Base-by-base conservation (phyloP, 2,329 filamentous ascomycete species). In the Sarocladium kiliense region DNA sequence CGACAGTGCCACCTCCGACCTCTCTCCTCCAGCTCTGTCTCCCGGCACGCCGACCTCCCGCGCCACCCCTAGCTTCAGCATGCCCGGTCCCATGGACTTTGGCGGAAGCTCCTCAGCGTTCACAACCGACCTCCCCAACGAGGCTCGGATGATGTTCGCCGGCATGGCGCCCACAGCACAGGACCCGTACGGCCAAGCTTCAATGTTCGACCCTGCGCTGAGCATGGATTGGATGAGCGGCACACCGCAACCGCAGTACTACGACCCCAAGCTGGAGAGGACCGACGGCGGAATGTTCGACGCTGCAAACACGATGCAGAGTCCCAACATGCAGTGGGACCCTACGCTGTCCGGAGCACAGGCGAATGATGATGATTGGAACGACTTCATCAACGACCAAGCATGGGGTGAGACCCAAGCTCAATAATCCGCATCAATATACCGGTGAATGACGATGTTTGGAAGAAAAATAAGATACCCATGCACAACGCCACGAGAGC, bases 61-160 rank as follows among this genome's bases (percentile, higher is more conserved):
- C 25, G 50, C 58, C 58, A 41, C 64, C 47, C 56, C 64, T 2
- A 56, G 12, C 60, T 65, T n/a, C 62, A 63, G 42, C 60, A 26
- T 37, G 21, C 54, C 59, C 58, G 56, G 56, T 36, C 18, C 58
- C 39, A 50, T 54, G 39, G 58, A 61, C 18, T 55, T 61, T 45
- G 55, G 59, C 36, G 56, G 65, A 1, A 59, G 60, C 26, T 53
- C 45, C 1, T 75, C 74, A 1, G 64, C 63, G 1, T 78, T 77
- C 53, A 77, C 74, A 0, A 62, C 72, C 0, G 70, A 76, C 57
- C 60, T 78, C 4, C 68, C 75, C 0, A 59, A 69, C 1, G 74
- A 77, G 49, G 68, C 71, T 2, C 75, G 71, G 60, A 71, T 74
- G 71, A 64, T 77, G 59, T 57, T 56, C 5, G 67, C 68, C 12